These are phyloP conservation scores for Paxillus ammoniavirescens DNA, from an alignment of 768 basidiomycete species.

Conservation along the genomic window DNA sequence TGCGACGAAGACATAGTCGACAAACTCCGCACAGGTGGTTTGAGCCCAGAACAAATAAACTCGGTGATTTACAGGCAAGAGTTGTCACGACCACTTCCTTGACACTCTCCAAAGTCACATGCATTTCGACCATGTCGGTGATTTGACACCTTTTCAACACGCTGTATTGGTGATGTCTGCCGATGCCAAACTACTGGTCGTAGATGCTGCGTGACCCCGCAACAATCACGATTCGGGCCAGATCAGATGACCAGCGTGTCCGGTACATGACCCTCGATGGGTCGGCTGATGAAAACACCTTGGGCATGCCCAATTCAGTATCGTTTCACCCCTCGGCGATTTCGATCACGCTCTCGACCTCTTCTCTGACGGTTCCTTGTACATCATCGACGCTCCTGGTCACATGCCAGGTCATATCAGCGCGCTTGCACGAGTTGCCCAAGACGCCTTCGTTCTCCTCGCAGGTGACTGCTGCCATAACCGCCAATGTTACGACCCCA, in stretches of 20 bases:
- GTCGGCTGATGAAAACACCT: not conserved
- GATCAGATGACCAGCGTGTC: not conserved
- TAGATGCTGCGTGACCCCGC: not conserved
- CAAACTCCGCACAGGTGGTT: not conserved
- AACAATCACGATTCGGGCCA: not conserved
- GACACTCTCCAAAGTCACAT: not conserved
- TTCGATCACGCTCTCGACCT: constrained; percentile 6
- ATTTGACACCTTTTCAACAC: constrained; percentile 4
- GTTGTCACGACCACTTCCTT: not conserved
- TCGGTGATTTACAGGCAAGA: constrained; percentile 4
- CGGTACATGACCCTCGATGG: not conserved
- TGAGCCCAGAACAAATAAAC: constrained; percentile 1
- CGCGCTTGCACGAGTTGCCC: constrained; percentile 12
- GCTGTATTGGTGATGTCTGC: not conserved
- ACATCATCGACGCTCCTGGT: constrained; percentile 3
- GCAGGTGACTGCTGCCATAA: constrained; percentile 13
- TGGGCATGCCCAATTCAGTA: not conserved
- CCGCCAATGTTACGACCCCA: constrained; percentile 3
- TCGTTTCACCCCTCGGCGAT: constrained; percentile 1
- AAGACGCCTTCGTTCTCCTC: constrained; percentile 10
- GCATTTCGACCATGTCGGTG: constrained; percentile 9
- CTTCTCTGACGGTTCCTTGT: constrained; percentile 7
- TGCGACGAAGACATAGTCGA: constrained; percentile 4
- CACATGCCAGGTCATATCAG: constrained; percentile 12
- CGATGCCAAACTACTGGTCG: not conserved